Evolutionary conservation across 345 rosid genomes (phyloP), one percentile per base, ranked within the genome.

Genomic region (Acer campestre): DNA sequence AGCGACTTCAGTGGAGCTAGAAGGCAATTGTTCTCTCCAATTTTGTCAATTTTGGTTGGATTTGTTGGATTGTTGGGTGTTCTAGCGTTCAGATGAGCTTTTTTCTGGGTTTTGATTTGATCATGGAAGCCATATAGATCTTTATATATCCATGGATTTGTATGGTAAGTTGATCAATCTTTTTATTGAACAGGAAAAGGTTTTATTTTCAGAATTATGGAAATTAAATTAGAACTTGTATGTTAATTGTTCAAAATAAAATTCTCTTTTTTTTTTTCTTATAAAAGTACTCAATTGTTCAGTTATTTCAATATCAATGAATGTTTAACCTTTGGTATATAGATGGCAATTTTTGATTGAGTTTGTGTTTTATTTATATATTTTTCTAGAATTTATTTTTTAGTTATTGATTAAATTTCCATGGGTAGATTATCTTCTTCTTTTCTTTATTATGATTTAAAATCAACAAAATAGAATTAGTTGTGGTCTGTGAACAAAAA

Each of bases 201-300:
- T 56, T 17, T 76, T 75, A n/a, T 51, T 25, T 27, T 40, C 23
- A 65, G 66, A 69, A 31, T 59, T 59, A 59, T 27, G 29, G 18
- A 23, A 27, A 6, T 20, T 23, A 29, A 23, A 27, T 31, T 16
- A 25, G 20, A 25, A 29, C 20, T 59, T 25, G 23, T 17, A 48
- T 74, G 70, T 64, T 29, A 64, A 75, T 20, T 71, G 68, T 68
- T 64, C 70, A 84, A 82, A 81, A 82, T 82, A 74, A 74, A 74
- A 44, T 25, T 42, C 20, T 4, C 14, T 14, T 2, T 40, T 61
- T 46, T 23, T 3, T 12, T 56, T 13, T 13, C 55, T 12, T 25
- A 25, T 25, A 25, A 25, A 25, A 25, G 64, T 51, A 71, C 77
- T 67, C 38, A 70, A 77, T 23, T 64, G 66, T 74, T 71, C 63